Conservation (phyloP, 2,329 filamentous ascomycete genomes). For the Ceratocystis variospora region DNA sequence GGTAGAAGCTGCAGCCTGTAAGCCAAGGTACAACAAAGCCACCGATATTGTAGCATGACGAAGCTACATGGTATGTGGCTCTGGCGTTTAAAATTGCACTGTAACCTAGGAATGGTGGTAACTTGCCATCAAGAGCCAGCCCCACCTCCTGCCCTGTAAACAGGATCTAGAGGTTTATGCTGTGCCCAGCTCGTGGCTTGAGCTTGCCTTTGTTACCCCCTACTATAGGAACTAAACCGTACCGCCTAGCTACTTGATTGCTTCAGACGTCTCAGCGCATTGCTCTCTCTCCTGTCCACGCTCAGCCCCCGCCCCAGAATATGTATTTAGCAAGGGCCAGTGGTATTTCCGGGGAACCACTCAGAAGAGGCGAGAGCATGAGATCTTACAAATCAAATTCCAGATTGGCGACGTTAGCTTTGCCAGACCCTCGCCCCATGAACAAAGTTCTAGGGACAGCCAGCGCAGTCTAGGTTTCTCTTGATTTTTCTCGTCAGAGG, state of each 20-base stretch:
- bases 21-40: too few relatives aligned
- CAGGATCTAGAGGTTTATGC: background rate
- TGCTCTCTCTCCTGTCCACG: background rate
- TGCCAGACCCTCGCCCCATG: background rate
- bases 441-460: background rate
- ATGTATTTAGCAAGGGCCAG: background rate
- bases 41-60: too few relatives aligned
- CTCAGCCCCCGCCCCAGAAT: background rate
- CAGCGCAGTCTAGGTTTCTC: too few relatives aligned
- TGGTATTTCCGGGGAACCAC: conserved; percentile 8
- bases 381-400: background rate
- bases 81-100: too few relatives aligned
- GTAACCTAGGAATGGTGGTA: too few relatives aligned
- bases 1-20: too few relatives aligned
- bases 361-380: background rate
- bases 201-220: background rate
- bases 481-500: too few relatives aligned
- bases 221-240: too few relatives aligned
- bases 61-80: too few relatives aligned
- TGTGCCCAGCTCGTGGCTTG: background rate
- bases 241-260: background rate
- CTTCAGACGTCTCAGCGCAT: background rate
- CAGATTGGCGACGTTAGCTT: background rate
- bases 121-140: too few relatives aligned
- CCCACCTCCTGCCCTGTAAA: too few relatives aligned